Evolutionary conservation across 2,329 filamentous ascomycete species (phyloP).

Genomic region (Xylariaceae sp.): DNA sequence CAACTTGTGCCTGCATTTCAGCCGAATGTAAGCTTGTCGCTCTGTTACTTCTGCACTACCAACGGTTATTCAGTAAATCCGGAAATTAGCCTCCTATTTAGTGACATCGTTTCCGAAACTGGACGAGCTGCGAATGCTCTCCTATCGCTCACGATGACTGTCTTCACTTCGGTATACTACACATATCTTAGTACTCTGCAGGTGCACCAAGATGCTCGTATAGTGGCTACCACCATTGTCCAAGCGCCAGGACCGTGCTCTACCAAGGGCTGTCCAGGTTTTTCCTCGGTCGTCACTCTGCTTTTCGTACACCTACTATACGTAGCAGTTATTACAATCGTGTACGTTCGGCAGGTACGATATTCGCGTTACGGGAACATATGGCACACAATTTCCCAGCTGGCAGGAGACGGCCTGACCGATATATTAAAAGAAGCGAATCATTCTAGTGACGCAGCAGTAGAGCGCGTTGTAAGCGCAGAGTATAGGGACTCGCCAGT

Average conservation of each 20-base stretch:
- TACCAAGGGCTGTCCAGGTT: constrained; percentile 15
- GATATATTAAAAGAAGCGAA: constrained; percentile 6
- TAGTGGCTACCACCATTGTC: not conserved
- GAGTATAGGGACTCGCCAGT: too few relatives aligned
- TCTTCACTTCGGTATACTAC: not conserved
- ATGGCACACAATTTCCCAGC: constrained; percentile 27
- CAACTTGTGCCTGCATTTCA: not conserved
- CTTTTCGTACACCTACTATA: constrained; percentile 13
- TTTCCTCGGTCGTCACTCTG: constrained; percentile 7
- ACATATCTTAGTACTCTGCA: not conserved
- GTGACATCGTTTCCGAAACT: not conserved
- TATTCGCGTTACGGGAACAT: constrained; percentile 25
- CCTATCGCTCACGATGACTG: not conserved
- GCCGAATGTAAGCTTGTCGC: not conserved
- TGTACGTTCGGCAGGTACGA: constrained; percentile 12
- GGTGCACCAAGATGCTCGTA: not conserved
- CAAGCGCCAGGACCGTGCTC: not conserved
- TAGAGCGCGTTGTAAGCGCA: not conserved
- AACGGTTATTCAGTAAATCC: not conserved
- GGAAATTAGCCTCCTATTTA: constrained; percentile 1
- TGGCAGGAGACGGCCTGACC: constrained; percentile 10
- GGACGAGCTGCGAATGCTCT: constrained; percentile 10
- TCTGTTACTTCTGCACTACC: not conserved
- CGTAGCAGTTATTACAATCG: constrained; percentile 9
- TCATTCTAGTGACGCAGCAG: not conserved